Evolutionary conservation across 2,329 filamentous ascomycete species (phyloP), one percentile per base, ranked within the genome.

Genomic region (Diaporthe vexans): DNA sequence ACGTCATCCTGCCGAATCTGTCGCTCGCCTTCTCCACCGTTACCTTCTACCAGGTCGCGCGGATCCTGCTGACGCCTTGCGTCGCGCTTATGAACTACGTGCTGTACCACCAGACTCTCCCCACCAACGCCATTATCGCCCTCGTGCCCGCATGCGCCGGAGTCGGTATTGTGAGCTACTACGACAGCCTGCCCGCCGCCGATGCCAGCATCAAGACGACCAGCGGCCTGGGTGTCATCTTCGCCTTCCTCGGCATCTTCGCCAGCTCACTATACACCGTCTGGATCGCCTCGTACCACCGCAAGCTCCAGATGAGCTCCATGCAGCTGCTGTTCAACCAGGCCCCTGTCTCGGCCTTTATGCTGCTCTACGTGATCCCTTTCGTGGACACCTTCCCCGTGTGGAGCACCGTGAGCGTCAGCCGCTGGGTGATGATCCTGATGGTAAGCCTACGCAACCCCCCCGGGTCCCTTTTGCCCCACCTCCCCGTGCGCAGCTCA

Each of bases 251-350:
- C 2, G 91, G 91, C 67, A 91, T 93, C 15, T 86, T 92, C 70
- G 91, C 91, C 21, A 92, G 90, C 43, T 91, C 91, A 1, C 82
- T 93, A 21, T 94, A 94, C 81, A 93, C 91, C 0, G 89, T 93
- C 74, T 93, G 91, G 90, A 92, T 93, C 79, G 87, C 89, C 69
- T 88, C 87, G 78, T 93, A 91, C 79, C 90, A 93, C 80, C 88
- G 89, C 76, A 92, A 90, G 81, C 86, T 93, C 29, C 86, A 91
- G 75, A 90, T 93, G 84, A 89, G 88, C 77, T 93, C 91, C 82
- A 91, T 92, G 88, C 92, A 94, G 83, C 84, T 94, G 43, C 86
- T 94, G 15, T 90, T 90, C 83, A 93, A 92, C 81, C 91, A 93
- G 81, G 90, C 91, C 2, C 91, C 91, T 2, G 84, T 92, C 2